A percentile compares a stretch with the other conserved stretches of the same genome.
These are phyloP conservation scores for Neopestalotiopsis clavispora DNA, from an alignment of 2,329 filamentous ascomycete genomes.

Conservation along the genomic window DNA sequence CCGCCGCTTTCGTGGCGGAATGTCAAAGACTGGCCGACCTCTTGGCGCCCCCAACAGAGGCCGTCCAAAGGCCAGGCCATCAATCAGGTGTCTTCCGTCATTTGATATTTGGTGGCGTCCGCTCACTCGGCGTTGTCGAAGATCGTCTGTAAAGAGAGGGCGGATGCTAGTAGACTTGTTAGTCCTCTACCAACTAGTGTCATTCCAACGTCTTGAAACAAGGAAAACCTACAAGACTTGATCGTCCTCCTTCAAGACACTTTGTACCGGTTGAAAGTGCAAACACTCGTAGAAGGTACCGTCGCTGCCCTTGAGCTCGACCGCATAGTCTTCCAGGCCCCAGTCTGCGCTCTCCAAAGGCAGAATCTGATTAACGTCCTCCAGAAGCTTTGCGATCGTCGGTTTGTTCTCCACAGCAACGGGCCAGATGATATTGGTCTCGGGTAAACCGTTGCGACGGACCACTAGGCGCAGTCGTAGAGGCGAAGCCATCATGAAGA, in stretches of 20 bases:
- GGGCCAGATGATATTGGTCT: conserved; percentile 74
- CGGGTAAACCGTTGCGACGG: conserved; percentile 74
- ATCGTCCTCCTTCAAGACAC: conserved; percentile 80
- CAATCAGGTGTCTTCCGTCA: conserved; percentile 81
- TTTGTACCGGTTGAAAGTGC: conserved; percentile 77
- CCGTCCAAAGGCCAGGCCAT: conserved; percentile 84
- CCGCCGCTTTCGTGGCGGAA: conserved; percentile 75
- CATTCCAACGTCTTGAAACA: background rate
- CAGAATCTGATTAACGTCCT: conserved; percentile 78
- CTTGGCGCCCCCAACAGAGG: conserved; percentile 65
- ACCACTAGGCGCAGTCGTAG: conserved; percentile 79
- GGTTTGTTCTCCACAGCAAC: conserved; percentile 61
- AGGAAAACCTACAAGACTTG: conserved; percentile 70
- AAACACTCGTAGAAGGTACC: conserved; percentile 81
- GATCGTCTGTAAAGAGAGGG: conserved; percentile 75
- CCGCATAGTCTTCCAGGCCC: conserved; percentile 88
- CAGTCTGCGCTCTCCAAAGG: conserved; percentile 82
- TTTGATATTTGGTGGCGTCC: conserved; percentile 81
- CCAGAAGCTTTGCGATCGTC: conserved; percentile 78
- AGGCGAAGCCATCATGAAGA: conserved; percentile 17
- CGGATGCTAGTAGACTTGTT: conserved; percentile 64
- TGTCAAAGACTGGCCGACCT: conserved; percentile 68
- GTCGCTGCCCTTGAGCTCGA: conserved; percentile 67
- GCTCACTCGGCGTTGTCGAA: conserved; percentile 72
- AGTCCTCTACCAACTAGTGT: background rate